phyloP scores from a whole-genome alignment of 257 asterid species.

The Rubia yunnanensis region DNA sequence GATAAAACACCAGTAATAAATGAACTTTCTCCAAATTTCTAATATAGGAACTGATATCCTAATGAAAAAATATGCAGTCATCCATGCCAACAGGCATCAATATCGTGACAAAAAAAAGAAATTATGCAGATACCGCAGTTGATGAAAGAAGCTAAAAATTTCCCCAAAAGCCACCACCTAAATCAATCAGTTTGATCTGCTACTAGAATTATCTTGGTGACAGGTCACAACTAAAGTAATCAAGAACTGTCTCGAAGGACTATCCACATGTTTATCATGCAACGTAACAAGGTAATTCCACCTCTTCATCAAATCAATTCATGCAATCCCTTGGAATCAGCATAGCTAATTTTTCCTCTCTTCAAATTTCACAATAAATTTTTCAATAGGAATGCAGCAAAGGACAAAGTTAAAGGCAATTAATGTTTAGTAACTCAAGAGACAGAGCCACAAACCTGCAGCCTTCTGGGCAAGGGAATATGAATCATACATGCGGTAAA shows the following conservation, averaged over 20 bases:
- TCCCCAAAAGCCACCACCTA: neutral
- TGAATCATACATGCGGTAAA: conserved; percentile 80
- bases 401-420: neutral
- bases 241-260: neutral
- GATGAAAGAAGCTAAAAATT: neutral
- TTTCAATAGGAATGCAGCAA: neutral
- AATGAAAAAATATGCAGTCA: neutral
- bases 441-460: conserved; percentile 49
- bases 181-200: neutral
- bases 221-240: neutral
- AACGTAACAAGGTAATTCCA: neutral
- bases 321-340: conserved; percentile 4
- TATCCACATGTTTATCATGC: neutral
- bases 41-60: too few relatives aligned
- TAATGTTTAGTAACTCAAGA: conserved; percentile 5
- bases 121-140: neutral
- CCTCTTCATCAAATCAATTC: neutral
- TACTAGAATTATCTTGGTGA: neutral
- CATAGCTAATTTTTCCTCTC: neutral
- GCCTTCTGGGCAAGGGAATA: conserved; percentile 75
- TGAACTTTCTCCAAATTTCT: neutral
- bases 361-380: neutral
- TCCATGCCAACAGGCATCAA: neutral
- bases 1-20: neutral
- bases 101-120: neutral